Conservation (phyloP, 129 eudicot genomes). For the Oenanthe sinensis region DNA sequence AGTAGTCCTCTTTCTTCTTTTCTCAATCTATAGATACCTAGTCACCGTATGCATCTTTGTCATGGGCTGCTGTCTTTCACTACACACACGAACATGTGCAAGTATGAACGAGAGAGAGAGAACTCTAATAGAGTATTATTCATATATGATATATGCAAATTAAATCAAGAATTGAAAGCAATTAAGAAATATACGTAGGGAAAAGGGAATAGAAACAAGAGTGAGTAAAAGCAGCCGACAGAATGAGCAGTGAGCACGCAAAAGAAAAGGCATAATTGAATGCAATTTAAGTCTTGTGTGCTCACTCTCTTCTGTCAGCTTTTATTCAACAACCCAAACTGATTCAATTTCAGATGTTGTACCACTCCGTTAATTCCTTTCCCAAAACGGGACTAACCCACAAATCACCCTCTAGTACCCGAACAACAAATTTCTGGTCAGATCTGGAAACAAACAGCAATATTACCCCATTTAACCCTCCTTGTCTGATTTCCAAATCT, state of each 20-base stretch:
- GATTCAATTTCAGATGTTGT: too few species aligned
- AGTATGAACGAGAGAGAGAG: not conserved
- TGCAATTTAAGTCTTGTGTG: not conserved
- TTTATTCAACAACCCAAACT: not conserved
- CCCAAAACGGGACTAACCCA: too few species aligned
- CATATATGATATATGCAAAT: too few species aligned
- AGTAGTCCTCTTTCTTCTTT: too few species aligned
- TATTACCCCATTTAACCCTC: not conserved
- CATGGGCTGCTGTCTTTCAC: not conserved
- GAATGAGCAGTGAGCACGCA: constrained; percentile 1
- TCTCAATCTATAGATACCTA: too few species aligned
- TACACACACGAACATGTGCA: not conserved
- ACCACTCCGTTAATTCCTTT: too few species aligned
- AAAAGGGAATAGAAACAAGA: too few species aligned
- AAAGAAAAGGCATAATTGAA: not conserved
- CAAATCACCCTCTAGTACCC: not conserved
- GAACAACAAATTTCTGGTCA: not conserved
- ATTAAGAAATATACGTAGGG: too few species aligned
- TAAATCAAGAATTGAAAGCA: too few species aligned
- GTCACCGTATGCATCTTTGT: not conserved
- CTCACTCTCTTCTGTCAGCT: constrained; percentile 2
- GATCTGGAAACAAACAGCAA: not conserved
- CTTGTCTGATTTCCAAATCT: not conserved
- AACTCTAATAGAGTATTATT: too few species aligned
- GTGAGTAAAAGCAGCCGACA: not conserved